A percentile compares a stretch with the other conserved stretches of the same genome.
These are phyloP conservation scores for Exophiala spinifera DNA, from an alignment of 2,329 filamentous ascomycete genomes.

Conservation along the genomic window DNA sequence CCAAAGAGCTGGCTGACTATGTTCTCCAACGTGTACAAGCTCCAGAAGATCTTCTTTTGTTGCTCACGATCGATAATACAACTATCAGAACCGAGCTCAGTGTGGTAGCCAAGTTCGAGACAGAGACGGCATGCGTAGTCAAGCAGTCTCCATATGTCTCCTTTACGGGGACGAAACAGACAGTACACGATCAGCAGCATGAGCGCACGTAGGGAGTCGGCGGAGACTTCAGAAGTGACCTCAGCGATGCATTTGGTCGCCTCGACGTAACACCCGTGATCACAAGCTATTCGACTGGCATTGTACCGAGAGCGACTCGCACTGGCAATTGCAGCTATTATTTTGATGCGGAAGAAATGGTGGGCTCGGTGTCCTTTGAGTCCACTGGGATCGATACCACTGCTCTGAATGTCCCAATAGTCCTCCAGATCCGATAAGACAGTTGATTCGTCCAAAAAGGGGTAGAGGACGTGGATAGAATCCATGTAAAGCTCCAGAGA, in stretches of 20 bases:
- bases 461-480: neutral
- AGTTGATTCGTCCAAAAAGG: neutral
- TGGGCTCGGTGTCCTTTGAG: no score
- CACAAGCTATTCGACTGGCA: no score
- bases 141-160: slow-evolving; percentile 25
- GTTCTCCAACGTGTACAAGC: slow-evolving; percentile 35
- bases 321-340: no score
- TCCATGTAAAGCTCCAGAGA: slow-evolving; percentile 21
- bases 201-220: slow-evolving; percentile 22
- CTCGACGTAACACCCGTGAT: no score
- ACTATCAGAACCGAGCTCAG: slow-evolving; percentile 20
- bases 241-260: slow-evolving; percentile 4
- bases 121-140: slow-evolving; percentile 29
- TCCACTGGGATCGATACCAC: neutral
- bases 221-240: slow-evolving; percentile 24
- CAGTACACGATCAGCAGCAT: slow-evolving; percentile 24
- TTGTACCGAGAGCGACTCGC: no score
- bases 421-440: neutral
- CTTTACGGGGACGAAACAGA: slow-evolving; percentile 25
- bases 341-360: no score
- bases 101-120: slow-evolving; percentile 34
- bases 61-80: slow-evolving; percentile 15
- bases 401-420: neutral
- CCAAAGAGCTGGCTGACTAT: slow-evolving; percentile 37
- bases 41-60: slow-evolving; percentile 32